These are phyloP conservation scores for Lachnum nothofagi DNA, from an alignment of 2,329 filamentous ascomycete genomes.

Conservation along the genomic window DNA sequence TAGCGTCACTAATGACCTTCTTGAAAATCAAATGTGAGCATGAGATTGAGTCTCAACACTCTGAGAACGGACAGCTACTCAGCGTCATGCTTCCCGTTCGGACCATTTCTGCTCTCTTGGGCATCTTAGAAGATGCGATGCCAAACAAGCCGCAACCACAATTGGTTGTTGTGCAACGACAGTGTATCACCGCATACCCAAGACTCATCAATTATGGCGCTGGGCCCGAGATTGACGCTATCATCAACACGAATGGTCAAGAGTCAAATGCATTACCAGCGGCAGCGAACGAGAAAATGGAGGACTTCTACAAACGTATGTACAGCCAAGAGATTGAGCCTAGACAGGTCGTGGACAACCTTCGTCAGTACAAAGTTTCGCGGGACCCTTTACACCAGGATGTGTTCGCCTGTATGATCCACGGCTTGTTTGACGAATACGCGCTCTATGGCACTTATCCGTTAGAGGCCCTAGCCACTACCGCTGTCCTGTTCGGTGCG, in stretches of 20 bases:
- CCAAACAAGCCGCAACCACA: slow-evolving; percentile 58
- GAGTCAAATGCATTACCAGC: slow-evolving; percentile 75
- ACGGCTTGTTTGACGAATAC: slow-evolving; percentile 95
- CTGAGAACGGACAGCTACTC: slow-evolving; percentile 57
- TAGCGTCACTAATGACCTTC: slow-evolving; percentile 70
- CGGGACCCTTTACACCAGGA: slow-evolving; percentile 81
- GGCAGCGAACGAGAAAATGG: slow-evolving; percentile 84
- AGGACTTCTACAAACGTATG: slow-evolving; percentile 97
- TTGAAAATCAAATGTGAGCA: slow-evolving; percentile 77
- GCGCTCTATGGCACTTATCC: slow-evolving; percentile 93
- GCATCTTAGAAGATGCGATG: slow-evolving; percentile 69
- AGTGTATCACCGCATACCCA: slow-evolving; percentile 88
- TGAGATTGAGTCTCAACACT: slow-evolving; percentile 69
- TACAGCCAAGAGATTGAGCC: slow-evolving; percentile 88
- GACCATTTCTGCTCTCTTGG: slow-evolving; percentile 74
- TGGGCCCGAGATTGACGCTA: slow-evolving; percentile 83
- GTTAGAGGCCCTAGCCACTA: slow-evolving; percentile 90
- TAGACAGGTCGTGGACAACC: slow-evolving; percentile 74
- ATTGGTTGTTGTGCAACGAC: slow-evolving; percentile 74
- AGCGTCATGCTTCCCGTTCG: slow-evolving; percentile 77
- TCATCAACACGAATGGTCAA: slow-evolving; percentile 80
- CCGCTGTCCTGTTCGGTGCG: slow-evolving; percentile 91
- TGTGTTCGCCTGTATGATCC: slow-evolving; percentile 96
- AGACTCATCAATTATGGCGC: slow-evolving; percentile 94
- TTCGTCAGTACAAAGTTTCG: slow-evolving; percentile 85